Evolutionary conservation across 805 yeast genomes (phyloP), one percentile per base, ranked within the genome.

Genomic region (Clavispora carvajalis): DNA sequence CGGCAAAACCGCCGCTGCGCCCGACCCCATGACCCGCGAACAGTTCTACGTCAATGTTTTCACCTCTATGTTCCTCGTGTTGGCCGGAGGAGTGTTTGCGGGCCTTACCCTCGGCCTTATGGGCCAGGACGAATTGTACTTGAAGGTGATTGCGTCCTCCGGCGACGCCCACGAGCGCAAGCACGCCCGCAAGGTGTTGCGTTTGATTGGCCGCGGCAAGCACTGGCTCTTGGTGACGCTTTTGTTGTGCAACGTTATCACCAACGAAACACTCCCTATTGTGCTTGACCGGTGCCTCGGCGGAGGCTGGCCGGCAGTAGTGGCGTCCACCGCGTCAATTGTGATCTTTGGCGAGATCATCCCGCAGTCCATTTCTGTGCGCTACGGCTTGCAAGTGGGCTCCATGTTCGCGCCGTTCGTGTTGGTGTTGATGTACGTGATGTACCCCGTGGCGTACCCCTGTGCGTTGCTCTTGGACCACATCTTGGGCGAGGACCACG

Each of bases 241-340:
- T 46, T 71, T 91, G 43, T 61, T 90, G 23, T 78, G 88, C 6
- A 90, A 90, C 55, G 97, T 90, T 36, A 86, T 90, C 58, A 90
- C 97, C 34, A 90, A 90, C 60, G 97, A 91, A 62, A 83, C 96
- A 2, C 72, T 91, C 45, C 99, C 99, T 1, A 91, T 91, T 51
- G 95, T 91, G 17, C 73, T 93, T 44, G 98, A 91, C 60, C 74
- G 95, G 40, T 84, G 91, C 52, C 74, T 93, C 11, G 98, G 98
- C 36, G 98, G 98, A 33, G 99, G 99, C 1, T 84, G 95, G 85
- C 90, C 93, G 11, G 99, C 99, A 0, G 96, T 91, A 26, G 86
- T 89, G 11, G 76, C 89, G 10, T 82, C 97, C n/a, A 90, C 99
- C 0, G 90, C 85, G 3, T 77, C 90, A 19, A 91, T 91, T 57